phyloP scores from a whole-genome alignment of 306 rosid genomes.

The Quercus gilva region DNA sequence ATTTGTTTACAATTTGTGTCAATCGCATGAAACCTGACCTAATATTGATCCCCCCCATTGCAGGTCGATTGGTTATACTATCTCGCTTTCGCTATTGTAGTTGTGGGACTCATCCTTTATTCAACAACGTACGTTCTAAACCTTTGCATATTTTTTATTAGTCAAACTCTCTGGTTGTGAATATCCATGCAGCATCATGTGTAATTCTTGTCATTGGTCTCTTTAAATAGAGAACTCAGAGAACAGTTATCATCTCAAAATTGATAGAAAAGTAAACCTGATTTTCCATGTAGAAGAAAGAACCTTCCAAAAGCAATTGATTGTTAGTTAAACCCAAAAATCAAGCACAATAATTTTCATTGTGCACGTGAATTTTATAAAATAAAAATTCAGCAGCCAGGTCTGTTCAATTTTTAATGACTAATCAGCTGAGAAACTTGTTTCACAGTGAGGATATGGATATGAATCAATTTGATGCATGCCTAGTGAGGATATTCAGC shows the following conservation, averaged over 20 bases:
- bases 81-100: conserved; percentile 42
- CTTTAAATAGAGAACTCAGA: not conserved
- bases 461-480: not conserved
- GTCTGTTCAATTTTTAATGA: too few species aligned
- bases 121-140: conserved; percentile 43
- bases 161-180: not conserved
- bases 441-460: too few species aligned
- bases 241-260: not conserved
- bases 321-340: too few species aligned
- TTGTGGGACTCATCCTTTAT: conserved; percentile 51
- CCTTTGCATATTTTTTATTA: not conserved
- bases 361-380: too few species aligned
- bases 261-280: not conserved
- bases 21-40: conserved; percentile 9
- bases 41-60: not conserved
- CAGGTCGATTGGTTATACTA: conserved; percentile 74
- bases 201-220: not conserved
- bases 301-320: too few species aligned
- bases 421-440: too few species aligned
- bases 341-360: too few species aligned
- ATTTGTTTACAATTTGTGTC: not conserved
- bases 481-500: not conserved
- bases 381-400: too few species aligned
- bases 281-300: not conserved
- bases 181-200: not conserved